Conservation (phyloP, 495 filamentous ascomycete genomes). For the Pyrenula aspistea region DNA sequence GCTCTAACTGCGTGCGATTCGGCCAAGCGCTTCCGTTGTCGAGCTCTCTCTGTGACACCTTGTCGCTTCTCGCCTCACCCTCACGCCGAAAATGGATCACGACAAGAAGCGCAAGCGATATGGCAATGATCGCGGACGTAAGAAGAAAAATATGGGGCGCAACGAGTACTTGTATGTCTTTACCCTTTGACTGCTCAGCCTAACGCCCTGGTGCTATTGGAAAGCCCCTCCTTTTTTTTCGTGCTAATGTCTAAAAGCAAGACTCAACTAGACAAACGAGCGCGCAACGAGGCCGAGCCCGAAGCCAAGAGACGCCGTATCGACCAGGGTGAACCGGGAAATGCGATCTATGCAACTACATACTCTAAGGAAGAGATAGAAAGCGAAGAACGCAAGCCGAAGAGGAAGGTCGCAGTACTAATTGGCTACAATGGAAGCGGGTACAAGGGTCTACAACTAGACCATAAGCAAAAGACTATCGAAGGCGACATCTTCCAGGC, state of each 20-base stretch:
- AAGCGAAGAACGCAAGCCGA: slow-evolving; percentile 72
- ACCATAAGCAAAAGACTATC: slow-evolving; percentile 71
- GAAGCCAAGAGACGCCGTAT: slow-evolving; percentile 20
- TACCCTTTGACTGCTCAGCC: too few species aligned
- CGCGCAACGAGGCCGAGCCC: slow-evolving; percentile 43
- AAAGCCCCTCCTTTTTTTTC: too few species aligned
- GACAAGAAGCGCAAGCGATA: neutral
- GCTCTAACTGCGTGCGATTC: too few species aligned
- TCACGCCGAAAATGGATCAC: too few species aligned
- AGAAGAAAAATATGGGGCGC: neutral
- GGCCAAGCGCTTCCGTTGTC: too few species aligned
- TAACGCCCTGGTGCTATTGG: too few species aligned
- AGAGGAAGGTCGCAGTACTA: slow-evolving; percentile 90
- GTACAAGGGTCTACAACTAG: slow-evolving; percentile 90
- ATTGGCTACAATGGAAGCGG: slow-evolving; percentile 95
- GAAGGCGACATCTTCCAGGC: slow-evolving; percentile 94
- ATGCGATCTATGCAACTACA: slow-evolving; percentile 38
- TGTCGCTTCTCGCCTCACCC: too few species aligned
- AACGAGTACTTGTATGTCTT: neutral
- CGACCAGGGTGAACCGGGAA: slow-evolving; percentile 16
- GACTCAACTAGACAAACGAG: slow-evolving; percentile 53
- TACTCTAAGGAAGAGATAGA: slow-evolving; percentile 72
- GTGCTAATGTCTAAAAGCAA: slow-evolving; percentile 42
- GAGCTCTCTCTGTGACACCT: too few species aligned
- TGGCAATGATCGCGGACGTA: neutral